These are phyloP conservation scores for Clitopilus hobsonii DNA, from an alignment of 768 basidiomycete genomes.

Conservation along the genomic window DNA sequence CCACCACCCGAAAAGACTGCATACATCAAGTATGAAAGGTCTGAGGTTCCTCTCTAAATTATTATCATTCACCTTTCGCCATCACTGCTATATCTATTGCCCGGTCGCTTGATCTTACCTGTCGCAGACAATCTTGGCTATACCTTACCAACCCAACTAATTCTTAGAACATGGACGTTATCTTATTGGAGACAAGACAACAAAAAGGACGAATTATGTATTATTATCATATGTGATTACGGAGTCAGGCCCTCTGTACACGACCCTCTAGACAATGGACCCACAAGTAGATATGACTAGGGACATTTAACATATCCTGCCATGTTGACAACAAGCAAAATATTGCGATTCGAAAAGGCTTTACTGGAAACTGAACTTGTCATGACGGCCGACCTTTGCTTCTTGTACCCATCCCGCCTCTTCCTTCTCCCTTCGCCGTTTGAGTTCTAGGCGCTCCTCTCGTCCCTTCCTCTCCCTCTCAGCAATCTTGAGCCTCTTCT, in stretches of 20 bases:
- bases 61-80: background rate
- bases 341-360: slow-evolving; percentile 2
- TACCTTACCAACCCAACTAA: too few relatives aligned
- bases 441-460: slow-evolving; percentile 31
- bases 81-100: background rate
- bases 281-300: background rate
- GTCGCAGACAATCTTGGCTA: too few relatives aligned
- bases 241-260: background rate
- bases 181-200: background rate
- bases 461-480: slow-evolving; percentile 45
- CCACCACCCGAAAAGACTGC: slow-evolving; percentile 49
- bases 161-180: background rate
- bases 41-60: slow-evolving; percentile 27
- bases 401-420: slow-evolving; percentile 28
- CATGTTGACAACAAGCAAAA: background rate
- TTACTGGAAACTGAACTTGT: slow-evolving; percentile 39
- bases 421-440: slow-evolving; percentile 36
- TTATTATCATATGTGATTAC: slow-evolving; percentile 14
- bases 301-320: background rate
- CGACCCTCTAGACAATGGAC: background rate
- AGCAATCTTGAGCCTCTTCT: slow-evolving; percentile 43
- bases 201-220: slow-evolving; percentile 13
- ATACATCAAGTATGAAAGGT: slow-evolving; percentile 46
- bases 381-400: slow-evolving; percentile 16
- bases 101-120: background rate